Percentiles rank a stretch among this genome's conserved stretches.
phyloP scores from a whole-genome alignment of 73 alveolate genomes.

The Paramecium biaurelia region DNA sequence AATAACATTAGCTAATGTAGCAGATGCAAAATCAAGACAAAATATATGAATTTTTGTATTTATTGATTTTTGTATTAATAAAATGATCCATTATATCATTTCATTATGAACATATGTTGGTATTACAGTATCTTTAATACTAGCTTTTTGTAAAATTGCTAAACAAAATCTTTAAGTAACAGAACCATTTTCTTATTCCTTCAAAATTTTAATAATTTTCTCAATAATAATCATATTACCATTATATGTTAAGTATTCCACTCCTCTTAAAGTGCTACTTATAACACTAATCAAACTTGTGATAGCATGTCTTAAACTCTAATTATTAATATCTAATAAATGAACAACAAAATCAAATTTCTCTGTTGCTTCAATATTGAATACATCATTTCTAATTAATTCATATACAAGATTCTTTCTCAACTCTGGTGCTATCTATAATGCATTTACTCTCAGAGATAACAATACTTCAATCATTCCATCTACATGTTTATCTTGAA shows the following conservation, averaged over 20 bases:
- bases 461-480: slow-evolving; percentile 91
- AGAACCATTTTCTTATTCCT: slow-evolving; percentile 96
- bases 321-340: slow-evolving; percentile 80
- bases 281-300: slow-evolving; percentile 90
- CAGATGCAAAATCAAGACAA: slow-evolving; percentile 92
- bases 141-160: slow-evolving; percentile 93
- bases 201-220: slow-evolving; percentile 90
- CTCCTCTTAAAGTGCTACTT: slow-evolving; percentile 92
- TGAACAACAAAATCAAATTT: slow-evolving; percentile 80
- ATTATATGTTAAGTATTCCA: slow-evolving; percentile 85
- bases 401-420: slow-evolving; percentile 90
- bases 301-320: slow-evolving; percentile 93
- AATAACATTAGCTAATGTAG: slow-evolving; percentile 91
- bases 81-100: slow-evolving; percentile 80
- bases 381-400: slow-evolving; percentile 90
- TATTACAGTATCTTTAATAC: slow-evolving; percentile 89
- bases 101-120: slow-evolving; percentile 80
- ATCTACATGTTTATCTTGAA: slow-evolving; percentile 82
- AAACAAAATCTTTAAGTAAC: slow-evolving; percentile 94
- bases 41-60: slow-evolving; percentile 86
- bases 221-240: slow-evolving; percentile 80
- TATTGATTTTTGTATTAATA: slow-evolving; percentile 67
- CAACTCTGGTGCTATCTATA: slow-evolving; percentile 95
- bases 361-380: slow-evolving; percentile 82
- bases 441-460: slow-evolving; percentile 95